phyloP scores from a whole-genome alignment of 2,329 filamentous ascomycete species.

The Fusarium odoratissimum region DNA sequence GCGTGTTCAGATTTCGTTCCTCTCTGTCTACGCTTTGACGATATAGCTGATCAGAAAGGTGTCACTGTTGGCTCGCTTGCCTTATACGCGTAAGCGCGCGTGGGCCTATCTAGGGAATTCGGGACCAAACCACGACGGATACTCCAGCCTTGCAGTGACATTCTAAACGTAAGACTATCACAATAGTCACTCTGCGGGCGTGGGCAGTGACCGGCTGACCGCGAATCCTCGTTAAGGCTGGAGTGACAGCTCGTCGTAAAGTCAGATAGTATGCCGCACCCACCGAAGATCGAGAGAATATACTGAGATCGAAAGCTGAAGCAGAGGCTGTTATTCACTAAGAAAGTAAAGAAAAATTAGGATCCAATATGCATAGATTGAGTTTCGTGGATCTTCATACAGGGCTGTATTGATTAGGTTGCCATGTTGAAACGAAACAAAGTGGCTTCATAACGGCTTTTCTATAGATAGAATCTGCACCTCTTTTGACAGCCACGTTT shows the following conservation, averaged over 20 bases:
- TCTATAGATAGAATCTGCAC: not conserved
- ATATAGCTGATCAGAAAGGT: not conserved
- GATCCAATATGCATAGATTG: not conserved
- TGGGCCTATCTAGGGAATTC: not conserved
- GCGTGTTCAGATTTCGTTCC: slow-evolving; percentile 5
- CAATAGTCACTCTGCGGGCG: not conserved
- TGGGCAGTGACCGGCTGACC: not conserved
- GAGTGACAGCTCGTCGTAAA: not conserved
- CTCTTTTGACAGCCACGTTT: not conserved
- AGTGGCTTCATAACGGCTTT: not conserved
- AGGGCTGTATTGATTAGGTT: not conserved
- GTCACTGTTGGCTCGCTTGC: not conserved
- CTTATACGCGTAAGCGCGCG: not conserved
- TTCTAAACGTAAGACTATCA: not conserved
- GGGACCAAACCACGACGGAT: not conserved
- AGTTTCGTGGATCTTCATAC: not conserved
- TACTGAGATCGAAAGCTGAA: not conserved
- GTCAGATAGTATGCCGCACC: not conserved
- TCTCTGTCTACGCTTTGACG: not conserved
- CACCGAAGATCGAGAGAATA: not conserved
- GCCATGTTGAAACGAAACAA: slow-evolving; percentile 1
- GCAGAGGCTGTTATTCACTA: not conserved
- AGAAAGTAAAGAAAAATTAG: not conserved
- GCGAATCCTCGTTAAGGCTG: not conserved
- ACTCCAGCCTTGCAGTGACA: slow-evolving; percentile 1